phyloP scores from a whole-genome alignment of 2,329 filamentous ascomycete species.

The Thermomyces lanuginosus region DNA sequence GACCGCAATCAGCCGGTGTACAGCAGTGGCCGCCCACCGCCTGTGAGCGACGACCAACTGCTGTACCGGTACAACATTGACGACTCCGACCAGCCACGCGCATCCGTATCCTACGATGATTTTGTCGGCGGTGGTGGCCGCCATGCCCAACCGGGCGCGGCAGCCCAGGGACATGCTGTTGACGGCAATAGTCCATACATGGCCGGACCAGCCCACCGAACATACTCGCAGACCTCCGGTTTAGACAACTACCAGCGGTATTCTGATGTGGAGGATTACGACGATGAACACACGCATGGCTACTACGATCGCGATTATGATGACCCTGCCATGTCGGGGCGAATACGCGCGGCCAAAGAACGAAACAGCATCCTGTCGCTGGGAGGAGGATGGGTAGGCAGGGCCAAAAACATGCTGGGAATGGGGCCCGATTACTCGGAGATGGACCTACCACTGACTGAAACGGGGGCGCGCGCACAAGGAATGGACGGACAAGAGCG shows the following conservation, averaged over 20 bases:
- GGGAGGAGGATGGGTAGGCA: constrained; percentile 73
- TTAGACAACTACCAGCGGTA: constrained; percentile 83
- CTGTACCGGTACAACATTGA: constrained; percentile 59
- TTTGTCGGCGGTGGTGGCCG: constrained; percentile 58
- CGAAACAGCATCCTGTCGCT: constrained; percentile 79
- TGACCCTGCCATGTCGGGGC: constrained; percentile 32
- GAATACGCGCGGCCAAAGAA: constrained; percentile 45
- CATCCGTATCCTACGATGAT: constrained; percentile 85
- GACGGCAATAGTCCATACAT: constrained; percentile 24
- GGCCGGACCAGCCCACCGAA: constrained; percentile 23
- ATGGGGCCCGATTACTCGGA: constrained; percentile 81
- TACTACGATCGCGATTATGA: constrained; percentile 61
- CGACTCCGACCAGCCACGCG: constrained; percentile 48
- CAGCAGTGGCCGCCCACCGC: constrained; percentile 56
- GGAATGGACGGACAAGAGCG: constrained; percentile 29
- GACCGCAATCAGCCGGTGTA: constrained; percentile 36
- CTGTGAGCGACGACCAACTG: constrained; percentile 67
- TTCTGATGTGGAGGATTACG: constrained; percentile 71
- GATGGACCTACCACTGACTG: constrained; percentile 92
- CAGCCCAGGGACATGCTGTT: too few species aligned
- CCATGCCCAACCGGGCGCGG: constrained; percentile 21
- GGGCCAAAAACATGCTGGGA: constrained; percentile 77
- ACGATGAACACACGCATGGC: constrained; percentile 49
- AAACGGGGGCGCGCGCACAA: constrained; percentile 42
- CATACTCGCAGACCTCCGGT: constrained; percentile 61